A percentile compares a stretch with the other conserved stretches of the same genome.
Evolutionary conservation across 495 filamentous ascomycete genomes (phyloP).

Genomic region (Xylaria grammica): DNA sequence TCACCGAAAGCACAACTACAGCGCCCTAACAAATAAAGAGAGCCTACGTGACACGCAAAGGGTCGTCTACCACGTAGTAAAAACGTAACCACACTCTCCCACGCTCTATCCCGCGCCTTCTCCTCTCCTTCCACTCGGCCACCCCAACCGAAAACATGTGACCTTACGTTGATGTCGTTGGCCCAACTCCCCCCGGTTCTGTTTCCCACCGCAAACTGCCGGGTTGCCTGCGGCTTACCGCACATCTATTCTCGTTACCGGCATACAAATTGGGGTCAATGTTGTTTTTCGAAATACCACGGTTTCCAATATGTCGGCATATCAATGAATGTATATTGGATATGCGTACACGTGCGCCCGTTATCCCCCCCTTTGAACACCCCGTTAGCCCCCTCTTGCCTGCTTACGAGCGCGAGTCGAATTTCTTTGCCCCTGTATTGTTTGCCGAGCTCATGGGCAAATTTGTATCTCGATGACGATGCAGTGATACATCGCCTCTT

Average conservation of each 20-base stretch:
- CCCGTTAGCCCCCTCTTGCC: too few species aligned
- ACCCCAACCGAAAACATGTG: constrained; percentile 20
- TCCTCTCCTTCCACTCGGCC: constrained; percentile 12
- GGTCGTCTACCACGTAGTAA: background rate
- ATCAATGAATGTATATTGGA: background rate
- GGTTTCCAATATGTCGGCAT: background rate
- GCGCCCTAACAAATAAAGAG: background rate
- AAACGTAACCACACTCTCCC: background rate
- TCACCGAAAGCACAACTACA: background rate
- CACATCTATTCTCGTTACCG: constrained; percentile 15
- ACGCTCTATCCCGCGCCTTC: constrained; percentile 7
- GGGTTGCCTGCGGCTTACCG: constrained; percentile 13
- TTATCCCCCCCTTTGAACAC: too few species aligned
- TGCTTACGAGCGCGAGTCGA: too few species aligned
- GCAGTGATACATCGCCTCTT: constrained; percentile 3
- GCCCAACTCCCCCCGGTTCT: background rate
- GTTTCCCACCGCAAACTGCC: constrained; percentile 3
- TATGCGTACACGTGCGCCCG: too few species aligned
- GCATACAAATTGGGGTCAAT: constrained; percentile 17
- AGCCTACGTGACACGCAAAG: background rate
- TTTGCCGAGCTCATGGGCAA: background rate
- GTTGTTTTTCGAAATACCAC: background rate
- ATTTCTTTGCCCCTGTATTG: background rate
- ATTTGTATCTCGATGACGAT: background rate
- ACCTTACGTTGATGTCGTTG: constrained; percentile 21